Percentiles rank a stretch among this genome's conserved stretches.
phyloP scores from a whole-genome alignment of 805 yeast species.

The Scheffersomyces ergatensis region DNA sequence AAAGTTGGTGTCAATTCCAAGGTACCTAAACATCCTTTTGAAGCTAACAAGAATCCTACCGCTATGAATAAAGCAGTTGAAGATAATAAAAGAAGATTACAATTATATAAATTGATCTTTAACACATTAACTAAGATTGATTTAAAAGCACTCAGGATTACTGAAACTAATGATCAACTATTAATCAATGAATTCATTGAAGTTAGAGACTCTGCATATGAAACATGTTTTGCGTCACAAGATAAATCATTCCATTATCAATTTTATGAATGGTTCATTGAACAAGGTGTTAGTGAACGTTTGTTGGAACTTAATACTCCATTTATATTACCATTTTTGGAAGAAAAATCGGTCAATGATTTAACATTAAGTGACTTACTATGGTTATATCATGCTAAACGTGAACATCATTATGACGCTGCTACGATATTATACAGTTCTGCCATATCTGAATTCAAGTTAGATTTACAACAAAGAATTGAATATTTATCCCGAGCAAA shows the following conservation, averaged over 20 bases:
- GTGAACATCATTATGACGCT: constrained; percentile 77
- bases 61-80: constrained; percentile 6
- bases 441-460: constrained; percentile 69
- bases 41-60: neutral
- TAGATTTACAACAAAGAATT: constrained; percentile 70
- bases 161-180: constrained; percentile 34
- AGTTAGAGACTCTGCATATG: constrained; percentile 70
- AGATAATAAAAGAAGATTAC: constrained; percentile 21
- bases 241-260: constrained; percentile 91
- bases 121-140: constrained; percentile 72
- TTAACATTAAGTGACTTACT: constrained; percentile 75
- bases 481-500: constrained; percentile 89
- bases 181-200: constrained; percentile 51
- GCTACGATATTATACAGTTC: constrained; percentile 71
- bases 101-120: constrained; percentile 72
- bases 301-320: constrained; percentile 80
- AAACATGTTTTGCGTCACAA: constrained; percentile 65
- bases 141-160: constrained; percentile 49
- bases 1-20: constrained; percentile 42
- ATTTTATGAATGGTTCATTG: constrained; percentile 88
- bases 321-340: constrained; percentile 72
- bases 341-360: constrained; percentile 61
- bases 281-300: constrained; percentile 73
- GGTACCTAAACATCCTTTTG: neutral
- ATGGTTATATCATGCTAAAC: constrained; percentile 86